Evolutionary conservation across 169 alveolate genomes (phyloP), one percentile per base, ranked within the genome.

Genomic region (Eimeria mitis): DNA sequence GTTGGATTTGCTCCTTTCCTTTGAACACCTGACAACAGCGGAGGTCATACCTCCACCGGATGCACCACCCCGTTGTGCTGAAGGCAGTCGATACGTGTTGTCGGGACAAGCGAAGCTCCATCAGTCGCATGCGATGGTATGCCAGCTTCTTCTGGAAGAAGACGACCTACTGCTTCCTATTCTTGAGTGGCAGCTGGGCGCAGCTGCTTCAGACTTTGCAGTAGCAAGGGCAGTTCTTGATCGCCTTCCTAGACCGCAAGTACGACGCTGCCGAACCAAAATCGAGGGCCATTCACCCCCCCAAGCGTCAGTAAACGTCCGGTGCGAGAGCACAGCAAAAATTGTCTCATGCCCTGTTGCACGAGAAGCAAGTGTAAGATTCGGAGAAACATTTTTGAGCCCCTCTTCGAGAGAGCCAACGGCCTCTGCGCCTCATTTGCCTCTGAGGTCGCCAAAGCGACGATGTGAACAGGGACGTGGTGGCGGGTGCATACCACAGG

Each of bases 101-200:
- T 49, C 92, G 61, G 92, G 92, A 40, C 92, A 87, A 47, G 92
- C 92, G 34, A 87, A 87, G 25, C 92, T 87, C 78, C 92, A 87
- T 11, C 83, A 87, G 83, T 87, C 92, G 92, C 92, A 87, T 87
- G 92, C 92, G 23, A 87, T 87, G 92, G 65, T 87, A 8, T 63
- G 92, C 92, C 92, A 87, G 83, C 61, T 87, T 21, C 92, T 87
- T 49, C 1, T 59, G 28, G 92, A 87, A 16, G 92, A 87, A 19
- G 83, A 87, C 79, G 92, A 87, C 42, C 25, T 87, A n/a, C n/a
- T 87, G 81, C 83, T 87, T 28, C 92, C 92, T 61, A 87, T 87
- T 63, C 92, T 87, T 25, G 92, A 87, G 42, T 87, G 92, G 92
- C 92, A 87, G 47, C 44, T 87, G 83, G 92, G 92, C 16, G 92